Conservation (phyloP, 2,329 filamentous ascomycete species). For the Diaporthe amygdali region DNA sequence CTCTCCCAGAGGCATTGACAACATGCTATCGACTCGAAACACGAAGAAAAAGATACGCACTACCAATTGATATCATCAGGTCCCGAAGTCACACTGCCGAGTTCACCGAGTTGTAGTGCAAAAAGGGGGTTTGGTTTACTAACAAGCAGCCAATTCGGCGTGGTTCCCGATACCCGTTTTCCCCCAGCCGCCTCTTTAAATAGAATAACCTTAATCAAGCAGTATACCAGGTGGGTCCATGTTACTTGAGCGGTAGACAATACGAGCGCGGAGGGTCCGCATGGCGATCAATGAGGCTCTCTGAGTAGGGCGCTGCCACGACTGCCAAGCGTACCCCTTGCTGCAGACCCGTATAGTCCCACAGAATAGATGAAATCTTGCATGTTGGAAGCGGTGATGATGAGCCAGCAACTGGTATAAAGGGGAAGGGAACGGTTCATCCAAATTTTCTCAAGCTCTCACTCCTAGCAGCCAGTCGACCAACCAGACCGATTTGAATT, state of each 20-base stretch:
- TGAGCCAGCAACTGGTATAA: background rate
- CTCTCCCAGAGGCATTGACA: background rate
- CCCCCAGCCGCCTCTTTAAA: background rate
- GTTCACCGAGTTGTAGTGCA: background rate
- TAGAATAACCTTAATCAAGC: slow-evolving; percentile 7
- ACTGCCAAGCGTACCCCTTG: background rate
- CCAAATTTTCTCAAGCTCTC: background rate
- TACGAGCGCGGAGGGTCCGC: background rate
- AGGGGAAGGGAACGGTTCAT: background rate
- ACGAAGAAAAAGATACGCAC: background rate
- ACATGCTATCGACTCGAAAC: no score
- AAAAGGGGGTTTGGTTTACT: background rate
- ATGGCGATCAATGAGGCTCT: background rate
- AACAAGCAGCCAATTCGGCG: background rate
- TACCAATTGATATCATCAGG: background rate
- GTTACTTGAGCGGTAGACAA: background rate
- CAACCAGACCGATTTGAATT: background rate
- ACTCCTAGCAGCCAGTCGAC: background rate
- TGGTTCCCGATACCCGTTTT: background rate
- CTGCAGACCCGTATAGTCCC: background rate
- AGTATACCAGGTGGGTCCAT: background rate
- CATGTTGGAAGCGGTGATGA: background rate
- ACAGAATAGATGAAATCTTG: background rate
- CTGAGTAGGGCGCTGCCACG: background rate
- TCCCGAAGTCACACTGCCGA: background rate